These are phyloP conservation scores for Aquilaria malaccensis DNA, from an alignment of 345 rosid genomes.

Conservation along the genomic window DNA sequence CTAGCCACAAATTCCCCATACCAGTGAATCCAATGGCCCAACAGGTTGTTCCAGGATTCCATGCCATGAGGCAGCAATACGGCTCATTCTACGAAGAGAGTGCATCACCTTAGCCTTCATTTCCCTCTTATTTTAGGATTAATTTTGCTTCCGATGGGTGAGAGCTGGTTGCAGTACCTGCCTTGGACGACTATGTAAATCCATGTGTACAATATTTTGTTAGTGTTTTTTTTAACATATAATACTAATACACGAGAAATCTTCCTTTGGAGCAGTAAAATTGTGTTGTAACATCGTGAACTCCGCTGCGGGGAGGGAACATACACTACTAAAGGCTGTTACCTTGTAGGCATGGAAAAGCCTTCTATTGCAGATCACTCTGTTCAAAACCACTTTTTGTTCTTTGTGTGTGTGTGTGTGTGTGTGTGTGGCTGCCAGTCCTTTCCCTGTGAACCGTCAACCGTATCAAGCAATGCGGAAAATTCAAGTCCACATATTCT, in stretches of 20 bases:
- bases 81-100: conserved; percentile 53
- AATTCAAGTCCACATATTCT: no score
- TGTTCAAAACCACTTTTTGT: no score
- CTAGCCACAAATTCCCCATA: conserved; percentile 48
- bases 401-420: no score
- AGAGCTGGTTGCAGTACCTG: conserved; percentile 15
- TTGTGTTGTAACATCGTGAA: no score
- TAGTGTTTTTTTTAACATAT: conserved; percentile 27
- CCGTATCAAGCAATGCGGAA: no score
- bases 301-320: no score
- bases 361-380: no score
- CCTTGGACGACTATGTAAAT: conserved; percentile 36
- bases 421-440: no score
- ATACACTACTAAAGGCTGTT: no score
- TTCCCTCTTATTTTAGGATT: not conserved
- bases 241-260: not conserved
- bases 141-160: not conserved
- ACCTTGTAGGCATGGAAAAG: no score
- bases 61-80: conserved; percentile 28
- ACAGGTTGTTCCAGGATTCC: conserved; percentile 35
- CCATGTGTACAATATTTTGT: conserved; percentile 28
- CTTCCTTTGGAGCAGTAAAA: no score
- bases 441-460: no score
- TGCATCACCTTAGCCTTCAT: conserved; percentile 31
- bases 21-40: conserved; percentile 22